Base-by-base conservation (phyloP, 2,329 filamentous ascomycete species). In the Colletotrichum sp. region DNA sequence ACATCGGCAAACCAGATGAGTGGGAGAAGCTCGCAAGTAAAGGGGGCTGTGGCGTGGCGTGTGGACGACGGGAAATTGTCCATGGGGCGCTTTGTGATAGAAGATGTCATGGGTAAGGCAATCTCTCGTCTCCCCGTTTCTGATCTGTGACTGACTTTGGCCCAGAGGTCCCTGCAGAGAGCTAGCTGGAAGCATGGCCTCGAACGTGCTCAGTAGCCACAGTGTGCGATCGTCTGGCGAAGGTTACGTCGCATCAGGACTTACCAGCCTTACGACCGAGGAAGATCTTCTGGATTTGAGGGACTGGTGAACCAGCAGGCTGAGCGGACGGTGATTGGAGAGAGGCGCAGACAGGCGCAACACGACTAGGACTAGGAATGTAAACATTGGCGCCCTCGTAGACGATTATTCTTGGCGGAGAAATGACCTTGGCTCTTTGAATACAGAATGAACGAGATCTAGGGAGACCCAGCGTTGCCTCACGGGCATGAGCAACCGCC, bases 1-100 rank as follows among this genome's bases (percentile, higher is more conserved):
- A 87, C 61, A 88, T 95, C 34, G 82, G 85, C 65, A 85, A 89
- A 13, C 83, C 89, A 0, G 83, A 87, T 2, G 88, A 91, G 21
- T 95, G 91, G 90, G 74, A 82, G 0, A 69, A 71, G 2, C 73
- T 82, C 79, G 52, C 48, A 24, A 26, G 55, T 8, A 21, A 62
- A 5, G 63, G 38, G 18, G 55, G 55, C 28, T 73, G 55, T 26
- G 28, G 16, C 21, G 61, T 72, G 38, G 36, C 21, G 10, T 68
- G 73, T 7, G 69, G 21, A 30, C 67, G 48, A 48, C 13, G 14
- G n/a, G 38, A 28, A 7, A 24, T 26, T 36, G 55, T 34, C 16
- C 34, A 34, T 8, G 61, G 59, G 52, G 62, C 24, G 36, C 21
- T n/a, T 36, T 66, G 61, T 21, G 36, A 30, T 28, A 55, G 55